Evolutionary conservation across 2,329 filamentous ascomycete species (phyloP).

Genomic region (Knufia fluminis): DNA sequence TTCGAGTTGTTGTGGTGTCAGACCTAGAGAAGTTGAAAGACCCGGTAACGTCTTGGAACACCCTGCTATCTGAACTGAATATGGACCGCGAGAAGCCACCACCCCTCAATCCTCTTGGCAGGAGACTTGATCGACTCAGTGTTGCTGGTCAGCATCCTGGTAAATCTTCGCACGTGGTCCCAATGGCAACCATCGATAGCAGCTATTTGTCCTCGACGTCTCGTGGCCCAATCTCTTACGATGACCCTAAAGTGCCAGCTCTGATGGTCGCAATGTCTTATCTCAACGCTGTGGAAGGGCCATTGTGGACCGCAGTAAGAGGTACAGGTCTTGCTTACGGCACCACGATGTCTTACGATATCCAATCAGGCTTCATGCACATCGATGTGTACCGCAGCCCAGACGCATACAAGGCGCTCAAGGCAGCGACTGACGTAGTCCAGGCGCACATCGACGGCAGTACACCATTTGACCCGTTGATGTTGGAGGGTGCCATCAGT

Average conservation of each 20-base stretch:
- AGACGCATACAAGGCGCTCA: slow-evolving; percentile 77
- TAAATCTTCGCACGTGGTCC: slow-evolving; percentile 66
- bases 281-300: slow-evolving; percentile 86
- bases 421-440: slow-evolving; percentile 65
- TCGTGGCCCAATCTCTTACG: slow-evolving; percentile 63
- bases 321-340: slow-evolving; percentile 92
- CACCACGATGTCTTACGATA: slow-evolving; percentile 64
- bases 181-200: slow-evolving; percentile 86
- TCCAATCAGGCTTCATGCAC: slow-evolving; percentile 69
- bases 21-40: slow-evolving; percentile 65
- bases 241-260: slow-evolving; percentile 69
- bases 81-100: slow-evolving; percentile 33
- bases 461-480: slow-evolving; percentile 64
- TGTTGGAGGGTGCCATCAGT: slow-evolving; percentile 83
- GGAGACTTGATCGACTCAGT: slow-evolving; percentile 62
- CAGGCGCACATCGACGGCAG: slow-evolving; percentile 63
- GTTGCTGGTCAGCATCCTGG: slow-evolving; percentile 67
- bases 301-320: slow-evolving; percentile 85
- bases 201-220: slow-evolving; percentile 74
- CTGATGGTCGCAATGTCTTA: slow-evolving; percentile 84
- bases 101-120: slow-evolving; percentile 58
- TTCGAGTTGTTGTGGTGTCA: slow-evolving; percentile 75
- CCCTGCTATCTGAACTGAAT: slow-evolving; percentile 47
- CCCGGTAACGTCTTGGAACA: slow-evolving; percentile 72
- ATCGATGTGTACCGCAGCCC: slow-evolving; percentile 87